Base-by-base conservation (phyloP, 106 monocot species). In the Dioscorea zingiberensis region DNA sequence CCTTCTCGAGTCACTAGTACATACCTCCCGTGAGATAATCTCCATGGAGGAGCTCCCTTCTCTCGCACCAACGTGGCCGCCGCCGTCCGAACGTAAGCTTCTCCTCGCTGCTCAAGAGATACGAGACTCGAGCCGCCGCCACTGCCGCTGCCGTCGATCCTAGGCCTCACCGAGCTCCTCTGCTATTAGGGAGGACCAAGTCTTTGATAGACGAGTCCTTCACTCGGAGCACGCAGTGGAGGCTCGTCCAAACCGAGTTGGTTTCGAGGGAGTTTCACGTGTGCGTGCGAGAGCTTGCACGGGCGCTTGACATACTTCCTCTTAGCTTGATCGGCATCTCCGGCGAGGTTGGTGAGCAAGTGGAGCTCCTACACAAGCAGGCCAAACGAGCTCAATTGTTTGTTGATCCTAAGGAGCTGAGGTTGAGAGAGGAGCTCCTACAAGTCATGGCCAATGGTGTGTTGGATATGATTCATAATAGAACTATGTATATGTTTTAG, bases 91-190 rank as follows among this genome's bases (percentile, higher is more conserved):
- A 47, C 64, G 21, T n/a, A 48, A 48, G 16, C 68, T 81, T 81
- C 47, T 57, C 57, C 45, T 45, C 76, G 21, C 68, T 81, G 1
- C 63, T 76, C 68, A 81, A 19, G 81, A 81, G 45, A 19, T 81
- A 38, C 76, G 58, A 1, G 62, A 75, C 30, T 67, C 73, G 8
- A 8, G 25, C n/a, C 63, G 3, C 68, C 76, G 0, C 72, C 81
- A 13, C 63, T n/a, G n/a, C n/a, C n/a, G n/a, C n/a, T 64, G 17
- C 72, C 81, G 16, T 63, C 64, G 14, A 26, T 76, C 53, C 62
- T 81, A 60, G 76, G 81, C 68, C 75, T 80, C 48, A 80, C 80
- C 53, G 80, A 80, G 75, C 67, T 75, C 10, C 57, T 75, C 71
- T 44, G 75, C 75, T 61, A 15, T 75, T 16, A 74, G n/a, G 71